Evolutionary conservation across 345 rosid species (phyloP), one percentile per base, ranked within the genome.

Genomic region (Aquilaria sinensis): DNA sequence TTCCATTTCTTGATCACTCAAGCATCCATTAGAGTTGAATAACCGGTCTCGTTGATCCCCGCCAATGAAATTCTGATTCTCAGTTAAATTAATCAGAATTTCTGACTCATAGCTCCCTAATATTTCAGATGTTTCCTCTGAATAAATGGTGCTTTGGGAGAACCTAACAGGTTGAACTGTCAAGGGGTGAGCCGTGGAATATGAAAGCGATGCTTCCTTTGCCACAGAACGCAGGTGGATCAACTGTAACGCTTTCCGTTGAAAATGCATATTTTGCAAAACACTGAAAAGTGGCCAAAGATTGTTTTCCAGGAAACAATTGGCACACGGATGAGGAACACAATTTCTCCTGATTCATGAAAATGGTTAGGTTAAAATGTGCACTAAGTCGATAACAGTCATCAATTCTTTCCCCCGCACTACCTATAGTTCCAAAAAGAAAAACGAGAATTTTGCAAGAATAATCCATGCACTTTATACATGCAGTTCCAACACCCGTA

Each of bases 301-400:
- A 14, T 55, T 37, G 61, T 56, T 31, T 29, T 70, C 70, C 29
- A 67, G 56, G 56, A 57, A 46, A 58, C 56, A 56, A 37, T n/a
- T 33, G 60, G 43, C 16, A 43, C 45, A 58, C 15, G 74, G 75
- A 66, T 75, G 58, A 1, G 53, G 69, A 69, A 56, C 70, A 51
- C 71, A 70, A 47, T 75, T 70, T 69, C 68, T 67, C 80, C 85
- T 80, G 72, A 63, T 2, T 50, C 32, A 62, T 31, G 29, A 55
- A 33, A 52, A 32, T 10, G 29, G 59, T 63, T 43, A 43, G 29
- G 52, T 12, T 62, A 50, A 16, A 16, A 16, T 16, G 23, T 16
- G 23, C 23, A 16, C 23, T 0, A 16, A 16, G 23, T 16, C 23
- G 23, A 16, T 16, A 16, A 16, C 23, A 16, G 23, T 16, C 23